Evolutionary conservation across 1,284 basidiomycete genomes (phyloP), one percentile per base, ranked within the genome.

Genomic region (Omphalotus olearius): DNA sequence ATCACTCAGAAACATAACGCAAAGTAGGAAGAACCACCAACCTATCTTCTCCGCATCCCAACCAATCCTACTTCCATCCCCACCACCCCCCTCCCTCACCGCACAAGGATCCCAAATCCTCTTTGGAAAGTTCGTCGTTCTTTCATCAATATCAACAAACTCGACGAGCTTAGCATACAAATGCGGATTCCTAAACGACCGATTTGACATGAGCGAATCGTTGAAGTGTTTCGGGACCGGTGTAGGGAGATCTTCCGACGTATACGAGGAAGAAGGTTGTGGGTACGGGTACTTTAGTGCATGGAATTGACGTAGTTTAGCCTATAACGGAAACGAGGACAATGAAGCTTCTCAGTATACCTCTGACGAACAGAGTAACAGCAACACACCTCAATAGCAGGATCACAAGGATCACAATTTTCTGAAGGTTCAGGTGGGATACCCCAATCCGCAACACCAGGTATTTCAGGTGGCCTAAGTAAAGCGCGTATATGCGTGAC

Each of bases 171-270:
- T 92, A 3, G 89, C 76, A 66, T 96, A 96, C 10, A 98, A 81
- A 64, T 97, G 91, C 0, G 96, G 96, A 62, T 99, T 98, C 25
- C 92, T 85, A 69, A 98, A 98, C 0, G 91, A 83, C 23, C 91
- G 85, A 58, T 89, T 93, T 6, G 83, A 79, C 82, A 95, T 88
- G 33, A 99, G 79, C 0, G 90, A 90, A 64, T 93, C 91, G 66
- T 98, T 98, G 73, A 97, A 98, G 64, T 97, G 94, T 57, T 85
- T 85, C n/a, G 88, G 81, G 51, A 81, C 76, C 7, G 51, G 39
- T 14, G 20, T 10, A 16, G 38, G 30, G 25, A 9, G 30, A 10
- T 28, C 14, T 20, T 33, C 23, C 26, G 18, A 7, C 14, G 28
- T 9, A 26, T 33, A 33, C 16, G 28, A 2, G 4, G 36, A 40